Evolutionary conservation across 176 grass and related monocot genomes (phyloP).

Genomic region (Oryza glumipatula): DNA sequence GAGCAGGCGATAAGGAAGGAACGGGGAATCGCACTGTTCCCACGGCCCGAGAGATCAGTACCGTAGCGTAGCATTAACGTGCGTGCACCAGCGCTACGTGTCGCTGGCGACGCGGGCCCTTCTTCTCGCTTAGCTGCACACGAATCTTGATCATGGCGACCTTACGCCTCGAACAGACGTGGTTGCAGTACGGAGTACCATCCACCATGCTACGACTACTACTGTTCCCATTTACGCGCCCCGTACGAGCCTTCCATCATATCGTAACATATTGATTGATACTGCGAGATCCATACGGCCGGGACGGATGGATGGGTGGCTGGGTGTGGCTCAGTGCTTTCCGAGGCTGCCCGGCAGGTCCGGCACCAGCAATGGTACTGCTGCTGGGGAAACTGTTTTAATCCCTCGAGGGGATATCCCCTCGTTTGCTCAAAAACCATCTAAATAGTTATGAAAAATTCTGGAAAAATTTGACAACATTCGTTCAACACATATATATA

Average conservation of each 20-base stretch:
- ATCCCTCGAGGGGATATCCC: no score
- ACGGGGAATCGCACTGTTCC: not conserved
- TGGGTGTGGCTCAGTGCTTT: not conserved
- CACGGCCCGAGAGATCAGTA: not conserved
- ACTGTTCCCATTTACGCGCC: not conserved
- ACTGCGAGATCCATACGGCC: not conserved
- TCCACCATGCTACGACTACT: not conserved
- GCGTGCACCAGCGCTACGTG: not conserved
- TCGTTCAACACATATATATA: no score
- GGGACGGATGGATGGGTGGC: not conserved
- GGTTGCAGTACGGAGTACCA: not conserved
- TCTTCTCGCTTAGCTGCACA: no score
- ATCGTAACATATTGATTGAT: slow-evolving; percentile 5
- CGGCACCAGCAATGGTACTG: not conserved
- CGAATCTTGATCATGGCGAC: not conserved
- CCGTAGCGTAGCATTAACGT: slow-evolving; percentile 2
- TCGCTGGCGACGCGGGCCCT: not conserved
- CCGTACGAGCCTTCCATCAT: not conserved
- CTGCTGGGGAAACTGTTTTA: no score
- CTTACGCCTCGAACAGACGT: no score
- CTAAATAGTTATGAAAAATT: no score
- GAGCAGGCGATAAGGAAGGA: not conserved
- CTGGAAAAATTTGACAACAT: no score
- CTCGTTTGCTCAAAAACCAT: no score
- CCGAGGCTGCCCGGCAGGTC: not conserved